phyloP scores from a whole-genome alignment of 257 asterid species.

The Solanum piurae region DNA sequence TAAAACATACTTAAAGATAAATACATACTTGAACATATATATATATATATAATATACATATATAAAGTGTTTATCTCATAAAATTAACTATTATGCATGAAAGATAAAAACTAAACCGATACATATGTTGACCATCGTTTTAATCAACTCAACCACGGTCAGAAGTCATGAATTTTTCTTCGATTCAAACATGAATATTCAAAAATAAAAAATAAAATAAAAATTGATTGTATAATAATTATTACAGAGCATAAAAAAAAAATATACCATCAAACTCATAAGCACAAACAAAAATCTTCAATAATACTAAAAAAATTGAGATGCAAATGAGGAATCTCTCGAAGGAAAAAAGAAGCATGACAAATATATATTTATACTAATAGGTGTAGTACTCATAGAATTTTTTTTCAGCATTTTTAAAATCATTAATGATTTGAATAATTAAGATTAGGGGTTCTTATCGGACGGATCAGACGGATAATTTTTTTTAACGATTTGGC shows the following conservation, averaged over 20 bases:
- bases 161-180: too few species aligned
- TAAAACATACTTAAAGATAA: neutral
- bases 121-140: neutral
- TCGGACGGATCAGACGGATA: too few species aligned
- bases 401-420: too few species aligned
- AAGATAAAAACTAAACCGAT: neutral
- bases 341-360: neutral
- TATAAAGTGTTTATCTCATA: neutral
- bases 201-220: too few species aligned
- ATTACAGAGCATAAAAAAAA: neutral
- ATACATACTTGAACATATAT: neutral
- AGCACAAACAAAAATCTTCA: neutral
- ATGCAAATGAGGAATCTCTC: neutral
- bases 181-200: too few species aligned
- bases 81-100: neutral
- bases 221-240: too few species aligned
- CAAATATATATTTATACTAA: neutral
- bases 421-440: neutral
- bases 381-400: neutral
- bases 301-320: neutral
- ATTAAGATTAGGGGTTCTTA: neutral
- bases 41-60: too few species aligned
- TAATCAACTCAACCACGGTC: neutral
- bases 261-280: neutral
- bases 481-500: neutral